Evolutionary conservation across 192 early-diverging fungal genomes (phyloP), one percentile per base, ranked within the genome.

Genomic region (Backusella morwellensis): DNA sequence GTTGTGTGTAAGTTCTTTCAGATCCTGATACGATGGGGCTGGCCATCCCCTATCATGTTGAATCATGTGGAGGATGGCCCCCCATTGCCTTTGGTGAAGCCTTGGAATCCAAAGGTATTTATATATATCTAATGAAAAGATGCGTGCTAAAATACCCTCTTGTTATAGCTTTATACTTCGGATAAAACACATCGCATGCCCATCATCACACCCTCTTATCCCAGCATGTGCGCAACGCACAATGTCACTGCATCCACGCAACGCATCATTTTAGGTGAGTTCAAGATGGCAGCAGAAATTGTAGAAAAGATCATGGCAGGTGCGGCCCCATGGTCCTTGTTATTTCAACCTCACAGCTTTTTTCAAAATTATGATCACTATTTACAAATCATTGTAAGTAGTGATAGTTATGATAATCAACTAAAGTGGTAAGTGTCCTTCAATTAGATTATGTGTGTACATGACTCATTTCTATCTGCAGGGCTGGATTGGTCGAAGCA

Each of bases 401-500:
- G 80, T 12, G 70, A 71, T 32, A 68, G n/a, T 40, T 23, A 35
- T 36, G 63, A 70, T 9, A 34, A 12, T 36, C 75, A 78, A 34
- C 4, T 77, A 0, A 32, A 70, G 50, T 77, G 76, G 79, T 54
- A 74, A 47, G 70, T 17, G 44, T 50, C 19, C 17, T 17, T 52
- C 21, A 17, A 50, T 50, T 66, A 17, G 29, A 32, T 32, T 32
- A 1, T 32, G 29, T 32, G 1, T 32, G 29, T 32, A 1, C 29
- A 32, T 32, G 29, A 32, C 29, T 32, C 29, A 32, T 32, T 32
- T 32, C 29, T 70, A 9, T 77, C 2, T 17, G 50, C 38, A 90
- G 89, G 89, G 85, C 89, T 35, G 94, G 95, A 26, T 82, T 92
- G 70, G 88, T 95, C 2, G 95, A 97, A 79, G 93, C 94, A 23